Percentiles rank a stretch among this genome's conserved stretches.
Evolutionary conservation across 148 eudicot genomes (phyloP).

Genomic region (Cornus kousa): DNA sequence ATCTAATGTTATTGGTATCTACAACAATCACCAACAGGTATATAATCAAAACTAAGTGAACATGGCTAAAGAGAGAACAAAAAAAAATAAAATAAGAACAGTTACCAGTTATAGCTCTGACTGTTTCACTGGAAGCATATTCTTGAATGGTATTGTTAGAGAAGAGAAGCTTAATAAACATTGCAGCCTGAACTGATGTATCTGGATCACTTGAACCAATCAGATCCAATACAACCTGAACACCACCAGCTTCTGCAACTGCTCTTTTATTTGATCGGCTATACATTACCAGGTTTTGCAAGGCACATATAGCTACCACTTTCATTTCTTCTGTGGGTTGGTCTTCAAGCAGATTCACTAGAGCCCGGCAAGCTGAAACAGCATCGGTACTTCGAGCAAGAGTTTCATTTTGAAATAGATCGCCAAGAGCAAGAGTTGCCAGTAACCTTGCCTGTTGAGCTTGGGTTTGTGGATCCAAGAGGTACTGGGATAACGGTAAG

Average conservation of each 20-base stretch:
- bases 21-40: not conserved
- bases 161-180: slow-evolving; percentile 89
- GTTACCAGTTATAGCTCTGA: slow-evolving; percentile 94
- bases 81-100: not conserved
- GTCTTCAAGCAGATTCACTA: slow-evolving; percentile 92
- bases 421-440: slow-evolving; percentile 93
- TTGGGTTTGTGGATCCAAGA: slow-evolving; percentile 97
- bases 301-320: slow-evolving; percentile 93
- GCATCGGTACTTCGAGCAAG: slow-evolving; percentile 93
- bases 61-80: slow-evolving; percentile 1
- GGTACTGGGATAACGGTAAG: slow-evolving; percentile 89
- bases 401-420: slow-evolving; percentile 89
- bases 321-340: slow-evolving; percentile 99
- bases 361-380: slow-evolving; percentile 91
- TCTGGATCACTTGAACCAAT: slow-evolving; percentile 93
- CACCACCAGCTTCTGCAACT: slow-evolving; percentile 98
- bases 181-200: slow-evolving; percentile 91
- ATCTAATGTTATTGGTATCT: not conserved
- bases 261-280: slow-evolving; percentile 97
- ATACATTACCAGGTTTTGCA: slow-evolving; percentile 92
- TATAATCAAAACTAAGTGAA: not conserved
- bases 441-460: slow-evolving; percentile 91
- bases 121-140: slow-evolving; percentile 98
- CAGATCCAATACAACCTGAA: slow-evolving; percentile 88
- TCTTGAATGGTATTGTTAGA: slow-evolving; percentile 95